These are phyloP conservation scores for Aphanocladium album DNA, from an alignment of 2,329 filamentous ascomycete genomes.

Conservation along the genomic window DNA sequence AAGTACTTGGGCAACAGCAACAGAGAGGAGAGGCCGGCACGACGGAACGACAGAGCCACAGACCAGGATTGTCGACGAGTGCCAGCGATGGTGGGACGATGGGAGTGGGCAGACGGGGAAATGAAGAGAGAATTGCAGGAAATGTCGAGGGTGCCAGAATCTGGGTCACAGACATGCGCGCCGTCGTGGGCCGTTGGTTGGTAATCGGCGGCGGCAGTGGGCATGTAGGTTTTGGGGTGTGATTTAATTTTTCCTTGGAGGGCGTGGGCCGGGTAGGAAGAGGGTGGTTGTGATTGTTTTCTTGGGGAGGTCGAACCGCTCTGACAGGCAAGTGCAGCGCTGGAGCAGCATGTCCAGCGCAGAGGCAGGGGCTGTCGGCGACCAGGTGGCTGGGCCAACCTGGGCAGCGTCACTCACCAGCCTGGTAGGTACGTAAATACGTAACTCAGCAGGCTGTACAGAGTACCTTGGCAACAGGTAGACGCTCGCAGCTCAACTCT, in stretches of 20 bases:
- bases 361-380: too few relatives aligned
- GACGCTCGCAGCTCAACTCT: too few relatives aligned
- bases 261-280: neutral
- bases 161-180: conserved; percentile 1
- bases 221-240: neutral
- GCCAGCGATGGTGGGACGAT: conserved; percentile 14
- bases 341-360: neutral
- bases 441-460: too few relatives aligned
- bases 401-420: too few relatives aligned
- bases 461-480: too few relatives aligned
- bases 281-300: too few relatives aligned
- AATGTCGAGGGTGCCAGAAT: neutral
- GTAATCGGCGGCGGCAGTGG: conserved; percentile 8
- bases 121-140: conserved; percentile 9
- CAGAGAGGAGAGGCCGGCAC: neutral
- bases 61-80: conserved; percentile 5
- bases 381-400: too few relatives aligned
- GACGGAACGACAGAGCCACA: conserved; percentile 7
- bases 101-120: conserved; percentile 12
- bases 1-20: neutral
- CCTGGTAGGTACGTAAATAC: too few relatives aligned
- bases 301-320: too few relatives aligned
- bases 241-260: neutral
- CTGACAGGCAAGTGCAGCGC: too few relatives aligned
- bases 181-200: conserved; percentile 12